Percentiles rank a stretch among this genome's conserved stretches.
Evolutionary conservation across 1,139 yeast genomes (phyloP).

Genomic region (Waltiozyma sp.): DNA sequence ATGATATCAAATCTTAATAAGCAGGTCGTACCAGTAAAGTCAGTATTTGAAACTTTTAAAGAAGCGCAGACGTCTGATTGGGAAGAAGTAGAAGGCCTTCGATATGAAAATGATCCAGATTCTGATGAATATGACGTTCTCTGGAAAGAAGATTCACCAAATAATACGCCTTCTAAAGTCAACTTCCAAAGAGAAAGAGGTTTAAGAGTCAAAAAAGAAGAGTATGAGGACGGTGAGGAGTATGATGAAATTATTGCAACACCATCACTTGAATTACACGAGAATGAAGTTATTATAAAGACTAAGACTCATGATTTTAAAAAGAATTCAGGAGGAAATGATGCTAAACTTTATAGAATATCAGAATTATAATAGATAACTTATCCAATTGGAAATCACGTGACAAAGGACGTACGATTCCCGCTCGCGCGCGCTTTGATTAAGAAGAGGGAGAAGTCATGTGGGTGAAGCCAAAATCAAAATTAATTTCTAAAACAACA

Average conservation of each 20-base stretch:
- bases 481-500: background rate
- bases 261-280: background rate
- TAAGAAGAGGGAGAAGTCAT: too few relatives aligned
- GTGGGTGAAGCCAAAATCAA: too few relatives aligned
- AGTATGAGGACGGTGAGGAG: background rate
- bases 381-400: background rate
- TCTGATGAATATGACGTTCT: background rate
- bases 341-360: background rate
- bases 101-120: too few relatives aligned
- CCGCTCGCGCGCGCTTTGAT: too few relatives aligned
- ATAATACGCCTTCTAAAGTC: background rate
- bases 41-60: background rate
- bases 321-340: background rate
- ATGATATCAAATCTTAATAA: background rate
- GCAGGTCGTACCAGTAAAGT: background rate
- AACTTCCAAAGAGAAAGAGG: too few relatives aligned
- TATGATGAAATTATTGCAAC: background rate
- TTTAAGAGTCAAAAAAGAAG: background rate
- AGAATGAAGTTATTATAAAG: background rate
- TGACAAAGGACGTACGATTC: too few relatives aligned
- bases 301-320: background rate
- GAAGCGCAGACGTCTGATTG: background rate
- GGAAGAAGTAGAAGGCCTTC: too few relatives aligned
- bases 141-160: background rate
- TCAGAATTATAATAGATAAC: background rate